Base-by-base conservation (phyloP, 805 yeast genomes). In the Starmerella bacillaris region DNA sequence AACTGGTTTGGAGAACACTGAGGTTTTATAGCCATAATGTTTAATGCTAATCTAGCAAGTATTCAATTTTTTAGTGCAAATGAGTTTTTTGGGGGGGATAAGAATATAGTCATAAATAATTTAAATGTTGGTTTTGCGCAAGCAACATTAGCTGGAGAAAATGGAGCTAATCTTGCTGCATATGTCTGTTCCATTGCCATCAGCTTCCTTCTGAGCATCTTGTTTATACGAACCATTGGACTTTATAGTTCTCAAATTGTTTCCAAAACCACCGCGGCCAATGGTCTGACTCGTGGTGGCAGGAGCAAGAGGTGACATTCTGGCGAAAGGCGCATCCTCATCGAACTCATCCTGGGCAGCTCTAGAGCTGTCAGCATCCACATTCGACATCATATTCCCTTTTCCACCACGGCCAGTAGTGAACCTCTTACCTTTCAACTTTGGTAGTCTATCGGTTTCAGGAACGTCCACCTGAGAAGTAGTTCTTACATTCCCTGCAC, bases 401-500 rank as follows among this genome's bases (percentile, higher is more conserved):
- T 68, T 72, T 5, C 86, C 86, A 5, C 86, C 86, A 44, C 86
- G 63, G 16, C 84, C 86, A 2, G 83, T 76, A 18, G 78, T 65
- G 48, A 70, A 67, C 18, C 68, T 65, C 20, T 67, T 65, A 21
- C 41, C 37, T 18, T 67, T 53, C 21, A 72, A 59, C 46, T 59
- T 65, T 19, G 83, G 82, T 12, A 77, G 69, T 42, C 65, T 68
- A 3, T 72, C 64, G 3, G 78, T 77, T 2, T 69, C 68, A 3
- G 64, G 69, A 24, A 27, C 44, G 21, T 70, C 59, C 33, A 62
- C 67, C 3, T 77, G 77, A 6, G 69, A 50, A 45, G 9, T 68
- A 51, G 3, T 59, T 45, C 44, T 65, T 59, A 75, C 68, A 53
- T 76, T 76, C 4, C 84, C 84, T 1, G 76, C 75, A 7, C 86